phyloP scores from a whole-genome alignment of 441 rosid species.

The Eutrema salsugineum region DNA sequence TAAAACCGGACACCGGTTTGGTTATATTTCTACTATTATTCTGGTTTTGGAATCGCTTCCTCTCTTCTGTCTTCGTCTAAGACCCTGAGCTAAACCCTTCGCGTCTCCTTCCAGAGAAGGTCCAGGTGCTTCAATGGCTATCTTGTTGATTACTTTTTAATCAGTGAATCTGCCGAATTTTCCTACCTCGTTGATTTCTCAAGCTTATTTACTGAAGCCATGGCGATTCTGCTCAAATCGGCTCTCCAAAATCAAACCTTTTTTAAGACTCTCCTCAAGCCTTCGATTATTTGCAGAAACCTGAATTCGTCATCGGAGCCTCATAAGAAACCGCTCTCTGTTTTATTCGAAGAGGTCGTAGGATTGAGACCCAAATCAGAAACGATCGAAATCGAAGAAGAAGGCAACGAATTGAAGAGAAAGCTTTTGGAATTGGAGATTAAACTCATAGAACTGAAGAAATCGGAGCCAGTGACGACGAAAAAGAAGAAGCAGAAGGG shows the following conservation, averaged over 20 bases:
- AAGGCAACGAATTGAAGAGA: slow-evolving; percentile 29
- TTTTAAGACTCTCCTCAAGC: not conserved
- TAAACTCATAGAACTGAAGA: slow-evolving; percentile 37
- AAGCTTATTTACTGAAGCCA: not conserved
- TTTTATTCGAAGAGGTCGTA: slow-evolving; percentile 48
- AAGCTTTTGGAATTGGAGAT: slow-evolving; percentile 42
- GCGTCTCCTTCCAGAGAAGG: not conserved
- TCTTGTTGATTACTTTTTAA: not conserved
- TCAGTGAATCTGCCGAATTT: not conserved
- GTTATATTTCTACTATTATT: not conserved
- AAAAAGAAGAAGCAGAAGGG: slow-evolving; percentile 8
- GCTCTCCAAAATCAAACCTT: slow-evolving; percentile 23
- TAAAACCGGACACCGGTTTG: not conserved
- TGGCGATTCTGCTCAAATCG: slow-evolving; percentile 28
- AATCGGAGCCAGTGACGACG: slow-evolving; percentile 13
- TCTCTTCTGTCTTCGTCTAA: not conserved
- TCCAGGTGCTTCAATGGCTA: not conserved
- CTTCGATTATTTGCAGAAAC: slow-evolving; percentile 18
- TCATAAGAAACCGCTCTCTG: slow-evolving; percentile 30
- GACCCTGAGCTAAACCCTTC: not conserved
- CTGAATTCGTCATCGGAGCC: slow-evolving; percentile 20
- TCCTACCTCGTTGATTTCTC: not conserved
- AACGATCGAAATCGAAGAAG: slow-evolving; percentile 6
- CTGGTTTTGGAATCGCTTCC: not conserved
- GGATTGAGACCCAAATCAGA: slow-evolving; percentile 42